Conservation (phyloP, 768 basidiomycete species). For the Xerocomus potaroensis region DNA sequence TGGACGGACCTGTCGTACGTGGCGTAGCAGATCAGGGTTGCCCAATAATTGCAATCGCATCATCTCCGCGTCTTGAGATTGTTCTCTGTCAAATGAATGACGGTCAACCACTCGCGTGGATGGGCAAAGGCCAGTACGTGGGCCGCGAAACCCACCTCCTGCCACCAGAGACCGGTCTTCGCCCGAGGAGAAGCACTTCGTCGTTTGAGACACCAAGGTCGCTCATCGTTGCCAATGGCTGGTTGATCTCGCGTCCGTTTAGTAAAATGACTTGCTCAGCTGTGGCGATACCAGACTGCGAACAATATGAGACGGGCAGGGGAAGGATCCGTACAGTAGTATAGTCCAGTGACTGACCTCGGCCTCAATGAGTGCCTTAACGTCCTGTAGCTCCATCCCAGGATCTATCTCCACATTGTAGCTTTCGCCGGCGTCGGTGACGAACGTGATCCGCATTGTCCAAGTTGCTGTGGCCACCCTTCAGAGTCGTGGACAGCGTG, state of each 20-base stretch:
- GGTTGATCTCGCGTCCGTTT: constrained; percentile 60
- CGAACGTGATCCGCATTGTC: constrained; percentile 68
- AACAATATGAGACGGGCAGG: neutral
- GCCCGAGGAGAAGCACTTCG: constrained; percentile 64
- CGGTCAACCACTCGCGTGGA: too few species aligned
- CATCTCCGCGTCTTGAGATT: constrained; percentile 84
- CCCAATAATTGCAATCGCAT: constrained; percentile 87
- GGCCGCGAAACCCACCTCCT: constrained; percentile 37
- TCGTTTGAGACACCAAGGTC: constrained; percentile 56
- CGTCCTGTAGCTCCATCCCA: constrained; percentile 86
- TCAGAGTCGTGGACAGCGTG: neutral
- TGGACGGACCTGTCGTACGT: constrained; percentile 57
- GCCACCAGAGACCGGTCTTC: constrained; percentile 47
- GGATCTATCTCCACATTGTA: constrained; percentile 82
- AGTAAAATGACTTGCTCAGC: constrained; percentile 70
- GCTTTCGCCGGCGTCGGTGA: constrained; percentile 60
- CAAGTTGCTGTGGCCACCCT: neutral
- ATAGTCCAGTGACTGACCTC: constrained; percentile 58
- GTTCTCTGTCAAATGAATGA: constrained; percentile 39
- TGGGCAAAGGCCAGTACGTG: too few species aligned
- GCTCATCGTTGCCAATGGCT: constrained; percentile 64
- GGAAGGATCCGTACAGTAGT: neutral
- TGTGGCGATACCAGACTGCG: constrained; percentile 69
- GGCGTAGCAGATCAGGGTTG: constrained; percentile 72
- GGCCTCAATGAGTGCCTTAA: constrained; percentile 90